A percentile compares a stretch with the other conserved stretches of the same genome.
phyloP scores from a whole-genome alignment of 2,329 filamentous ascomycete species.

The Aspergillus spinulosporus region DNA sequence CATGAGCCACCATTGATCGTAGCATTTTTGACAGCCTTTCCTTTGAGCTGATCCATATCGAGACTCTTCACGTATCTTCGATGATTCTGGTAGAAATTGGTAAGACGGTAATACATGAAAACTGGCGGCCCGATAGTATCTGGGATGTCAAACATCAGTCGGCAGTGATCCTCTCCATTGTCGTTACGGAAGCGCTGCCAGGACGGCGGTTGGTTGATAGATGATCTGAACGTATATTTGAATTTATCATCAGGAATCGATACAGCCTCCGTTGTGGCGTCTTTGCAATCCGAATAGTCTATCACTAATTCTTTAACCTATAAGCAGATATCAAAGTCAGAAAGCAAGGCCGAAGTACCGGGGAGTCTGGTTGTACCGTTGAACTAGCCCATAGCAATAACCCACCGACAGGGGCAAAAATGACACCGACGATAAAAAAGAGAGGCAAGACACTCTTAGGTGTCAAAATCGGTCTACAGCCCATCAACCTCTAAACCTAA shows the following conservation, averaged over 20 bases:
- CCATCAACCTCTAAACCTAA: conserved; percentile 16
- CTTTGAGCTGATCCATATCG: conserved; percentile 78
- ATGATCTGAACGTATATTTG: conserved; percentile 69
- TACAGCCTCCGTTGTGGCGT: conserved; percentile 51
- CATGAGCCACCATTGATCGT: conserved; percentile 71
- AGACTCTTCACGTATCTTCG: conserved; percentile 92
- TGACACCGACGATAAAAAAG: conserved; percentile 85
- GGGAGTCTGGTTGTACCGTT: conserved; percentile 55
- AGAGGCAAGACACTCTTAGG: conserved; percentile 90
- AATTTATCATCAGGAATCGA: conserved; percentile 53
- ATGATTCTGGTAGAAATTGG: conserved; percentile 99
- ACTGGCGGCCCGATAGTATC: conserved; percentile 78
- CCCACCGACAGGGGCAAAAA: conserved; percentile 91
- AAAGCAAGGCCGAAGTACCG: not conserved
- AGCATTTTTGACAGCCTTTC: conserved; percentile 59
- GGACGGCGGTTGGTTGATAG: conserved; percentile 39
- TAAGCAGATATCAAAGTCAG: too few species aligned
- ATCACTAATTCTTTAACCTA: conserved; percentile 88
- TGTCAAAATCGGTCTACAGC: conserved; percentile 78
- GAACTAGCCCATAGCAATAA: conserved; percentile 82
- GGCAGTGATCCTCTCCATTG: conserved; percentile 60
- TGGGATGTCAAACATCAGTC: conserved; percentile 74
- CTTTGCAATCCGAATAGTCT: conserved; percentile 83
- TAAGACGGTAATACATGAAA: conserved; percentile 90
- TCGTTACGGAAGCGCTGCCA: conserved; percentile 30